A percentile compares a stretch with the other conserved stretches of the same genome.
Evolutionary conservation across 2,329 filamentous ascomycete genomes (phyloP).

Genomic region (Taxawa tesnikishii): DNA sequence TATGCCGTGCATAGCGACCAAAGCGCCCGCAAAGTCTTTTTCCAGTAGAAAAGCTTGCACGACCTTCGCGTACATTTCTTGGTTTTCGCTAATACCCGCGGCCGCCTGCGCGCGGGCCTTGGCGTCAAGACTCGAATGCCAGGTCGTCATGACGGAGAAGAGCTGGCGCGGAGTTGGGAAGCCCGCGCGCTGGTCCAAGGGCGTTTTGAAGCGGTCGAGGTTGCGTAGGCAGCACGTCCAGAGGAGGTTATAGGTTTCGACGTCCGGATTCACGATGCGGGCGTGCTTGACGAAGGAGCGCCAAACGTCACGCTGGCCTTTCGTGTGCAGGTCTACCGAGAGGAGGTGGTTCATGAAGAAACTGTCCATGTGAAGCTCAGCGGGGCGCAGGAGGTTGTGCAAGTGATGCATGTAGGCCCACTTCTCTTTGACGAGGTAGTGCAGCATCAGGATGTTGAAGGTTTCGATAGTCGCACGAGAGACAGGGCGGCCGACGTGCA

Average conservation of each 20-base stretch:
- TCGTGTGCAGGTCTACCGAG: conserved; percentile 21
- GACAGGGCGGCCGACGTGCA: conserved; percentile 18
- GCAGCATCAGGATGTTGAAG: conserved; percentile 60
- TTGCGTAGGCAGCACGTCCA: conserved; percentile 7
- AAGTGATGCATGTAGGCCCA: conserved; percentile 47
- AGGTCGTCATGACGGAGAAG: conserved; percentile 7
- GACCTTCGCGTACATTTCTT: conserved; percentile 8
- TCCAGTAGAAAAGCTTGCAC: conserved; percentile 6
- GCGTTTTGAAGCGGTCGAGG: not conserved
- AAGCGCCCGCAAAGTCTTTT: conserved; percentile 8
- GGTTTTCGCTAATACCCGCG: conserved; percentile 1
- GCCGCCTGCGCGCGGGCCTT: not conserved
- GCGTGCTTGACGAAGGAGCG: conserved; percentile 4
- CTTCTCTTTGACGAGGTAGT: conserved; percentile 53
- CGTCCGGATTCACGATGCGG: conserved; percentile 5
- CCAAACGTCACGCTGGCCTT: conserved; percentile 4
- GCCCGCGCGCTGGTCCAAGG: not conserved
- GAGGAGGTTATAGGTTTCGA: conserved; percentile 8
- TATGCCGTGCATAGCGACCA: conserved; percentile 8
- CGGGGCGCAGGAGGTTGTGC: conserved; percentile 48
- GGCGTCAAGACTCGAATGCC: conserved; percentile 1
- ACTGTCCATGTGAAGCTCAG: conserved; percentile 55
- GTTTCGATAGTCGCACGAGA: conserved; percentile 62
- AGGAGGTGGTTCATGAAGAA: conserved; percentile 74
- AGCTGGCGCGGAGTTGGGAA: conserved; percentile 7